These are phyloP conservation scores for Colletotrichum sp. DNA, from an alignment of 2,329 filamentous ascomycete species.

Conservation along the genomic window DNA sequence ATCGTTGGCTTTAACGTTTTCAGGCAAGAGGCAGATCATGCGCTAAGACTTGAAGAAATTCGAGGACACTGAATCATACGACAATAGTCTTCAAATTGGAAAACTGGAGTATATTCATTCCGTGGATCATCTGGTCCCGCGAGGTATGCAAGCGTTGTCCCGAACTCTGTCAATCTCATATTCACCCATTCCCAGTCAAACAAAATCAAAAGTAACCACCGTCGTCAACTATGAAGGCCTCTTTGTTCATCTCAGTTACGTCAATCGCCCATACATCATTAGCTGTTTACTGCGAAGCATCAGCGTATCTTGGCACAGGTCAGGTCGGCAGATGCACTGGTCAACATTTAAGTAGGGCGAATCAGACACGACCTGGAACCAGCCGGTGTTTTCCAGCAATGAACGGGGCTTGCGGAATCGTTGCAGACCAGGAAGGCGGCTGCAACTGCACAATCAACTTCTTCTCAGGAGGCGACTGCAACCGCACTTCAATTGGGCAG, in stretches of 20 bases:
- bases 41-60: not conserved
- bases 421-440: not conserved
- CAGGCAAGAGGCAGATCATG: not conserved
- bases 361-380: not conserved
- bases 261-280: not conserved
- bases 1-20: fast-evolving
- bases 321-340: constrained; percentile 2
- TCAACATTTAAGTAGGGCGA: not conserved
- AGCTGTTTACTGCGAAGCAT: constrained; percentile 3
- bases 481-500: not conserved
- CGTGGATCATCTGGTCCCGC: not conserved
- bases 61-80: not conserved
- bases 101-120: fast-evolving
- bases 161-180: not conserved
- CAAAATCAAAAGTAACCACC: not conserved
- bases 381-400: constrained; percentile 10
- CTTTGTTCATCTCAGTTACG: not conserved
- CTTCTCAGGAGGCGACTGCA: constrained; percentile 7
- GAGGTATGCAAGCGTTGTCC: not conserved
- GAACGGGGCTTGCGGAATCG: constrained; percentile 1
- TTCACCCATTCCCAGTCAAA: not conserved
- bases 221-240: not conserved
- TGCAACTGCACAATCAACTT: constrained; percentile 10
- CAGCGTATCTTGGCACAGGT: constrained; percentile 1
- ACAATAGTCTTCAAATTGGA: not conserved